Evolutionary conservation across 345 rosid genomes (phyloP).

Genomic region (Mercurialis annua): DNA sequence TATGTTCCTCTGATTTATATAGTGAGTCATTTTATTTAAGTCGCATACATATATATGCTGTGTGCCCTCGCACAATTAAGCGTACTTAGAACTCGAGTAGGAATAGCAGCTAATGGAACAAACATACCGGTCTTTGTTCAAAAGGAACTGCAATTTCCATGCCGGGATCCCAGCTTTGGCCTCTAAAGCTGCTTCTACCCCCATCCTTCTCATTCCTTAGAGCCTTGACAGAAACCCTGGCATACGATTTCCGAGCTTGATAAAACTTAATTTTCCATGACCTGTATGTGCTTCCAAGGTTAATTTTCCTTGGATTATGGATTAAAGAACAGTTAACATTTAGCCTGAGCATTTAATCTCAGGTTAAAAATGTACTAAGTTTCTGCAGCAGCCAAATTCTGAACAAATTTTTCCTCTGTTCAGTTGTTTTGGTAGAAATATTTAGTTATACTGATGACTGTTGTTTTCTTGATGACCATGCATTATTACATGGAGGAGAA

Average conservation of each 20-base stretch:
- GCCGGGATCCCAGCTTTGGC: slow-evolving; percentile 83
- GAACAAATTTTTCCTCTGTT: neutral
- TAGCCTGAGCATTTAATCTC: slow-evolving; percentile 56
- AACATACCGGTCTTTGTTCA: slow-evolving; percentile 86
- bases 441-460: neutral
- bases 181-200: slow-evolving; percentile 50
- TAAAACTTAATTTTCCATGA: slow-evolving; percentile 35
- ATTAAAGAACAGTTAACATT: slow-evolving; percentile 48
- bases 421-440: slow-evolving; percentile 7
- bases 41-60: no score
- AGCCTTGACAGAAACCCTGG: slow-evolving; percentile 44
- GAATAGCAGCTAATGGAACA: neutral
- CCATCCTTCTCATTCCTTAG: slow-evolving; percentile 59
- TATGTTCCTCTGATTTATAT: neutral
- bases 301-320: slow-evolving; percentile 41
- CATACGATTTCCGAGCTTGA: slow-evolving; percentile 29
- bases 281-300: slow-evolving; percentile 44
- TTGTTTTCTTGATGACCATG: slow-evolving; percentile 19
- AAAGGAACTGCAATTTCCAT: slow-evolving; percentile 80
- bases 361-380: neutral
- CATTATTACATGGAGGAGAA: slow-evolving; percentile 25
- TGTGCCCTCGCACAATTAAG: no score
- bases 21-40: no score
- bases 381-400: slow-evolving; percentile 1
- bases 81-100: neutral